Base-by-base conservation (phyloP, 1,284 basidiomycete genomes). In the Marasmius fiardii region DNA sequence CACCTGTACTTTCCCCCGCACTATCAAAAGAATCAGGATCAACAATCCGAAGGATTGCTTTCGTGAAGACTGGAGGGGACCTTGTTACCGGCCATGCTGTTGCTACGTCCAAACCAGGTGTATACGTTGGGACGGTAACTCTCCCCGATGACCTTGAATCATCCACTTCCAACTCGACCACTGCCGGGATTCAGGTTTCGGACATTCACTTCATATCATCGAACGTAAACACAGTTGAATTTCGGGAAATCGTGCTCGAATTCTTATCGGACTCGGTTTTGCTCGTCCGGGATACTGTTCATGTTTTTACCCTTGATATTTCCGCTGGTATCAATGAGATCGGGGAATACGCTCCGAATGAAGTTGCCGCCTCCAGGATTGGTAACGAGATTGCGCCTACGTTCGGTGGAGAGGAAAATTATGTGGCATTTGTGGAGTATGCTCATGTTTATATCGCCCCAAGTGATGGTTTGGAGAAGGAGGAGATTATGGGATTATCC, bases 361-460 rank as follows among this genome's bases (percentile, higher is more conserved):
- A 74, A 2, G 61, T 88, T n/a, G 81, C 79, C 1, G 69, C 70
- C 11, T 86, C 84, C 0, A 71, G 69, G 54, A 82, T 77, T 71
- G 81, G 85, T 0, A 68, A 70, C 6, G 86, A 88, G 61, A 59
- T 88, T 0, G 75, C 70, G 39, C 45, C 73, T 76, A 16, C 67
- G 55, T 43, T 21, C 67, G 28, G 57, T 57, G 28, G 12, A n/a
- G 7, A 50, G 34, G 68, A 70, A 10, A 64, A 65, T 3, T 68
- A 71, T 45, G 73, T 81, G 8, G 87, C 85, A 0, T 85, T 89
- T 58, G 77, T 86, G 10, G 86, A 89, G 60, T 81, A 82, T 63
- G 80, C 75, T 66, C 78, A 89, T 61, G 79, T 89, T 1, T 86
- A 87, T 64, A 67, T 82, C 55, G 78, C 74, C 0, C 72, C 76